phyloP scores from a whole-genome alignment of 345 rosid species.

The Excoecaria agallocha region DNA sequence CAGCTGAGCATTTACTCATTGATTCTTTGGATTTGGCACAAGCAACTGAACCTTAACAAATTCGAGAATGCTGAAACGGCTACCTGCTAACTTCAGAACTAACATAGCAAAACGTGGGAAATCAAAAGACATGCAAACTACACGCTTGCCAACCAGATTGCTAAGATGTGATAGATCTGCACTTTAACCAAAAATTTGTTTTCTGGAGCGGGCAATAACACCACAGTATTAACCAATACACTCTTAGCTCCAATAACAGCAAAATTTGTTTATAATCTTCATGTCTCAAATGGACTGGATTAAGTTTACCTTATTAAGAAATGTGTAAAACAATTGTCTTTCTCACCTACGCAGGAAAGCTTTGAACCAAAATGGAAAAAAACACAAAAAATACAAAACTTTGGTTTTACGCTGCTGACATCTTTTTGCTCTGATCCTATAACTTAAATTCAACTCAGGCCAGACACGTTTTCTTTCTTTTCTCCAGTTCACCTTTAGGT shows the following conservation, averaged over 20 bases:
- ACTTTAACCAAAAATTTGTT: too few relatives aligned
- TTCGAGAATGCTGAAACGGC: too few relatives aligned
- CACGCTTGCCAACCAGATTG: too few relatives aligned
- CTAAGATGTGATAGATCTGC: too few relatives aligned
- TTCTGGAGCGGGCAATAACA: not conserved
- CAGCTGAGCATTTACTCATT: too few relatives aligned
- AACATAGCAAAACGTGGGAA: too few relatives aligned
- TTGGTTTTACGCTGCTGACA: slow-evolving; percentile 11
- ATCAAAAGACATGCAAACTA: too few relatives aligned
- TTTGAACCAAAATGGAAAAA: not conserved
- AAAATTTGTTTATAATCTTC: too few relatives aligned
- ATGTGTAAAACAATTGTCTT: slow-evolving; percentile 6
- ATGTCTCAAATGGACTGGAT: slow-evolving; percentile 5
- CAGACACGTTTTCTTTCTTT: slow-evolving; percentile 11
- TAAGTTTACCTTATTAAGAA: slow-evolving; percentile 24
- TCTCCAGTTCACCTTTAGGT: slow-evolving; percentile 16
- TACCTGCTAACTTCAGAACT: too few relatives aligned
- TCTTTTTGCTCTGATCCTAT: slow-evolving; percentile 9
- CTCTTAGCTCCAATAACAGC: not conserved
- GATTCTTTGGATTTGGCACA: too few relatives aligned
- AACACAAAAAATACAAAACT: slow-evolving; percentile 16
- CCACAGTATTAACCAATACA: not conserved
- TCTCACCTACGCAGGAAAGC: slow-evolving; percentile 8
- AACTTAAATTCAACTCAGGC: slow-evolving; percentile 14
- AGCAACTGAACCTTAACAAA: too few relatives aligned